phyloP scores from a whole-genome alignment of 371 early-diverging fungal genomes.

The Funneliformis caledonium region DNA sequence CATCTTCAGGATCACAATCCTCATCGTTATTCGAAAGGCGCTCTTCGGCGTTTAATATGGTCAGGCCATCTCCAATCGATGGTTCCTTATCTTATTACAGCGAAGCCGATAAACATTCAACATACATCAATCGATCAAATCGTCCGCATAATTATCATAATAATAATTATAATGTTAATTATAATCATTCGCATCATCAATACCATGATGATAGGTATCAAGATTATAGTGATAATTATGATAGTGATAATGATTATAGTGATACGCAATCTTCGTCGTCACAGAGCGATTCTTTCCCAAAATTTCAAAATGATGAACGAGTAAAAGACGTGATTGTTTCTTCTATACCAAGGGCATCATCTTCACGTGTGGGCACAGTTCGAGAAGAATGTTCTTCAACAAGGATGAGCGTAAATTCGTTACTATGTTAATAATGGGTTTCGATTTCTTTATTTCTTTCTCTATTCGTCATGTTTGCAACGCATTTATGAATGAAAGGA shows the following conservation, averaged over 20 bases:
- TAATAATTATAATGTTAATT: neutral
- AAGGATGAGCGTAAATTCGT: conserved; percentile 34
- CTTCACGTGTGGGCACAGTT: neutral
- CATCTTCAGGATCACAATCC: neutral
- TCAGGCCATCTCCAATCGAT: neutral
- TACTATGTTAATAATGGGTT: conserved; percentile 12
- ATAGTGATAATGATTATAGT: neutral
- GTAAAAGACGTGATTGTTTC: no score
- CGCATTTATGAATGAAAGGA: no score
- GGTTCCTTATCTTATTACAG: neutral
- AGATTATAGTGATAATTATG: neutral
- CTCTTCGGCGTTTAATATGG: neutral
- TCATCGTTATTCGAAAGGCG: neutral
- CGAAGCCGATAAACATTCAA: neutral
- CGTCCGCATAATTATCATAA: neutral
- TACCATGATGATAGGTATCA: neutral
- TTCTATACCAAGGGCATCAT: neutral
- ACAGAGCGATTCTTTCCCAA: no score
- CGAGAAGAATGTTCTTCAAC: neutral
- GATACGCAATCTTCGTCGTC: neutral
- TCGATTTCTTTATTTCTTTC: no score
- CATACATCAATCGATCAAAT: neutral
- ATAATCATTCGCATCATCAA: neutral
- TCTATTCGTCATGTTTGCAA: no score
- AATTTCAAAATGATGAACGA: neutral